phyloP scores from a whole-genome alignment of 371 early-diverging fungal species.

The Circinella minor region DNA sequence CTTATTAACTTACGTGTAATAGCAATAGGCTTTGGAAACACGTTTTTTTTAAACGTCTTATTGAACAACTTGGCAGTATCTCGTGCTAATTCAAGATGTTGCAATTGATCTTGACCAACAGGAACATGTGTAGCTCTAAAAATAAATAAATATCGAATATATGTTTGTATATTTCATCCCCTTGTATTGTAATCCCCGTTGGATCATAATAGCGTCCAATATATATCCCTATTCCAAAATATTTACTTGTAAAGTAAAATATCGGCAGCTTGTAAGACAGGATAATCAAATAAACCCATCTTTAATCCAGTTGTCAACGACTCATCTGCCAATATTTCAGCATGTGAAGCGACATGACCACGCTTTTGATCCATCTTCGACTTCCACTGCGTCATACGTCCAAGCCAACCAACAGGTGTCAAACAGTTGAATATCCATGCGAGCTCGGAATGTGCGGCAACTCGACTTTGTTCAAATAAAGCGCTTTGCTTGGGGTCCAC shows the following conservation, averaged over 20 bases:
- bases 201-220: no score
- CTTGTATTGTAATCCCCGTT: no score
- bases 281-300: constrained; percentile 90
- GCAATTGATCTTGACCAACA: constrained; percentile 93
- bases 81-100: constrained; percentile 88
- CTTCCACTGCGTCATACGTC: constrained; percentile 98
- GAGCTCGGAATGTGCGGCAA: constrained; percentile 82
- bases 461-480: constrained; percentile 82
- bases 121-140: constrained; percentile 86
- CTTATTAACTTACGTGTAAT: constrained; percentile 61
- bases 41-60: constrained; percentile 55
- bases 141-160: background rate
- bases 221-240: no score
- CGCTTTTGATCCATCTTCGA: constrained; percentile 52
- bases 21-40: constrained; percentile 75
- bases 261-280: constrained; percentile 95
- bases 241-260: constrained; percentile 81
- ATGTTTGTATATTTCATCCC: no score
- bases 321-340: constrained; percentile 53
- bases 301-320: constrained; percentile 57
- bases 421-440: constrained; percentile 88
- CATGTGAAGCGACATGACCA: constrained; percentile 29
- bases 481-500: constrained; percentile 77
- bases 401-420: constrained; percentile 87
- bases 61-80: constrained; percentile 81